These are phyloP conservation scores for Physcomitrellopsis africana DNA, from an alignment of 225 moss, liverwort and hornwort species.

Conservation along the genomic window DNA sequence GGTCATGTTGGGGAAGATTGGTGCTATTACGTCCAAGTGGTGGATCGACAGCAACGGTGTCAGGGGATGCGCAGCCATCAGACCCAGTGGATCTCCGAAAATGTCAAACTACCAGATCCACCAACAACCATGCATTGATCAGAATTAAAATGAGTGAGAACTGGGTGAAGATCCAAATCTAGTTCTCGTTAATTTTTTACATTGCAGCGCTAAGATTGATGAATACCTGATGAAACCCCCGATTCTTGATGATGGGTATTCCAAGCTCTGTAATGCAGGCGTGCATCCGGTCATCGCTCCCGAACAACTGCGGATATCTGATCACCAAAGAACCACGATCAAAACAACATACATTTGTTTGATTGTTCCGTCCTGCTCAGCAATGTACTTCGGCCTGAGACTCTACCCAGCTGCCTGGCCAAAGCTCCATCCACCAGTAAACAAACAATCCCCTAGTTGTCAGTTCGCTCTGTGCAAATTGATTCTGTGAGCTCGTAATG, in stretches of 20 bases:
- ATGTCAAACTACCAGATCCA: conserved; percentile 72
- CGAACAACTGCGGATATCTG: conserved; percentile 60
- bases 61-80: conserved; percentile 79
- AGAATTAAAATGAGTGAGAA: too few relatives aligned
- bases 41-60: conserved; percentile 82
- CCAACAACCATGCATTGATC: not conserved
- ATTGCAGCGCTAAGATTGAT: too few relatives aligned
- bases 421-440: not conserved
- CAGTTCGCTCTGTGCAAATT: not conserved
- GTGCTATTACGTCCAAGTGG: conserved; percentile 76
- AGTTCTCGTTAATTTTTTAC: not conserved
- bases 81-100: conserved; percentile 68
- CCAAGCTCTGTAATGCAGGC: conserved; percentile 68
- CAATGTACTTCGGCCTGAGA: not conserved
- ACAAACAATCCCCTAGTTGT: not conserved
- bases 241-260: conserved; percentile 56
- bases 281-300: conserved; percentile 66
- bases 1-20: conserved; percentile 68
- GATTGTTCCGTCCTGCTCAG: not conserved
- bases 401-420: not conserved
- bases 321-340: conserved; percentile 15
- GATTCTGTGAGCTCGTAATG: not conserved
- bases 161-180: not conserved
- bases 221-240: conserved; percentile 57
- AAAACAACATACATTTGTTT: not conserved